Base-by-base conservation (phyloP, 1,284 basidiomycete species). In the Trametes polyzona region DNA sequence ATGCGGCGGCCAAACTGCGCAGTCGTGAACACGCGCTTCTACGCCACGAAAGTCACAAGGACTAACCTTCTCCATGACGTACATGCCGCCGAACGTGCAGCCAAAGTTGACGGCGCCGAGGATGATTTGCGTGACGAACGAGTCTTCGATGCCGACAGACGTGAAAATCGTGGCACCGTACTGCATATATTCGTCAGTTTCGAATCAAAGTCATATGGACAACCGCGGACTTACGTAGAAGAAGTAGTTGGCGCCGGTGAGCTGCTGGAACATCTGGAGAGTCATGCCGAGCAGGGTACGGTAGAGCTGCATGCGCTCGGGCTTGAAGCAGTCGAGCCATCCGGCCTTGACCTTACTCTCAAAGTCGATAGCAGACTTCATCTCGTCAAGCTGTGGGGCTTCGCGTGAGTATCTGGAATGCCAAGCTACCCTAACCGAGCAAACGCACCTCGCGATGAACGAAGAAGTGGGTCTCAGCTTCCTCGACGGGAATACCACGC, bases 91-190 rank as follows among this genome's bases (percentile, higher is more conserved):
- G 69, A 88, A 87, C 5, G 87, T 89, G 70, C 86, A 87, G 33
- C 75, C 74, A 64, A 89, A 87, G 69, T 90, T 90, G 64, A 89
- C 86, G 5, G 81, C 80, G 44, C 87, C 87, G 37, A 90, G 76
- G 58, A 91, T 89, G 62, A 89, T 87, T 63, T 90, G 90, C 0
- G 85, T 86, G 47, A 91, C 75, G 66, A 83, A 92, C 12, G 84
- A 83, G 68, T 90, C 86, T 7, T 70, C 51, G 57, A 91, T 82
- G 27, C 89, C 88, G 29, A 92, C 89, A 2, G 83, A 79, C 50
- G 76, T 65, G 76, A 92, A 90, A 55, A 92, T 76, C 0, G 85
- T 86, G 2, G 88, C 85, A 27, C 87, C 88, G 63, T 88, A 86
- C 68, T 72, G 53, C 40, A 11, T n/a, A 35, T 14, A 14, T 35